Evolutionary conservation across 176 grass and related monocot genomes (phyloP), one percentile per base, ranked within the genome.

Genomic region (Bromus sterilis): DNA sequence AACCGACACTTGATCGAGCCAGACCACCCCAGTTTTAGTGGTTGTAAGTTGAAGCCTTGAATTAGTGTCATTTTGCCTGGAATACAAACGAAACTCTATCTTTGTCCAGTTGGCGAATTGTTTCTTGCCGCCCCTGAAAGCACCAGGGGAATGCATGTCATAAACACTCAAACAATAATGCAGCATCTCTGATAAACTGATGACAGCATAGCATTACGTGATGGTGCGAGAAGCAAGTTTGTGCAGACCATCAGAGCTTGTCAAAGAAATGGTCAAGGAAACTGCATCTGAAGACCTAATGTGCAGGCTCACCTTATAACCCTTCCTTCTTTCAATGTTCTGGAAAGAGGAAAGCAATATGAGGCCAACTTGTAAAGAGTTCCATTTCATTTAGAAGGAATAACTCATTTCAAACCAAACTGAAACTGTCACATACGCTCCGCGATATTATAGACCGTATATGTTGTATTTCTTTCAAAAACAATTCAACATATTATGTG

Each of bases 1-100:
- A 57, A 98, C 79, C 16, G 95, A 98, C 35, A 98, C 82, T 87
- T 95, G 95, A 82, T 95, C 95, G 18, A 98, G 78, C 95, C 95
- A 98, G 74, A 98, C 77, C 29, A 93, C 67, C 10, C 92, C 95
- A 29, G 78, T 91, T 80, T 88, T 91, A 40, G 26, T 89, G 23
- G 95, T 95, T 77, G 84, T 93, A 53, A 98, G 72, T 74, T 98
- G 95, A 80, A 98, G 82, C 78, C 90, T 94, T 89, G 88, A 86
- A 78, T 89, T 93, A 37, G 78, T 64, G 64, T 87, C 89, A 39
- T 89, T 89, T 74, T 84, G 81, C 61, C n/a, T 74, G 34, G 95
- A 84, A 76, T 76, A 83, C 66, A 93, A 81, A 78, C 86, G 76
- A 61, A 98, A 82, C 26, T 98, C 88, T 64, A 93, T 57, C 71